phyloP scores from a whole-genome alignment of 2,329 filamentous ascomycete species.

The Pseudopithomyces maydicus region DNA sequence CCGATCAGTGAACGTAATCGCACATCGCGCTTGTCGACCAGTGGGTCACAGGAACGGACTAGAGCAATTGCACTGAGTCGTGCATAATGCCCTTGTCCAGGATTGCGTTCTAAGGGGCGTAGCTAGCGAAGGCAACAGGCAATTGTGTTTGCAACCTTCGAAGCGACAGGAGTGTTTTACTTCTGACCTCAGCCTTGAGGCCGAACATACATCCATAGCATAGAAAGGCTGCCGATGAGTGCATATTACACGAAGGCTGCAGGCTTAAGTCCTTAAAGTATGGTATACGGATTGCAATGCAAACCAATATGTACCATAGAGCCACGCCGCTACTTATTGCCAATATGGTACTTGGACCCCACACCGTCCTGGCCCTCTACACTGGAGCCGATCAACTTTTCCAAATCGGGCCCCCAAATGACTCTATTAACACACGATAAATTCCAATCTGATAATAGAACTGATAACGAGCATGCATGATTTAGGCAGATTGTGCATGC shows the following conservation, averaged over 20 bases:
- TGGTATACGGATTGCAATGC: neutral
- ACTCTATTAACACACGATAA: neutral
- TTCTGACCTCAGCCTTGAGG: neutral
- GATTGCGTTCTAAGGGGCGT: neutral
- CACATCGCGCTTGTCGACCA: neutral
- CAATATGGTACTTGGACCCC: neutral
- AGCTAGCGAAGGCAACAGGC: constrained; percentile 4
- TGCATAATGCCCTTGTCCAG: neutral
- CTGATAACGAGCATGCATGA: neutral
- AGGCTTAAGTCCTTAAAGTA: neutral
- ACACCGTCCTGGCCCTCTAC: neutral
- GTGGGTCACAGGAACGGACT: neutral
- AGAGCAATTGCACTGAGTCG: neutral
- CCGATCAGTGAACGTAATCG: neutral
- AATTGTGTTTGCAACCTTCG: neutral
- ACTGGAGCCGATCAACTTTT: neutral
- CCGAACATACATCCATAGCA: neutral
- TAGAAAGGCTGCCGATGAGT: neutral
- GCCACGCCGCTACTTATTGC: neutral
- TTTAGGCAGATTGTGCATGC: neutral
- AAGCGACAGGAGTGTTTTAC: neutral
- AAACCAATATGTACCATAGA: neutral
- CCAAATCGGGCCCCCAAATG: constrained; percentile 1
- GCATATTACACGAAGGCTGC: neutral
- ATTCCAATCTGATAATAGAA: neutral